Evolutionary conservation across 2,329 filamentous ascomycete species (phyloP), one percentile per base, ranked within the genome.

Genomic region (Aspergillaceae sp.): DNA sequence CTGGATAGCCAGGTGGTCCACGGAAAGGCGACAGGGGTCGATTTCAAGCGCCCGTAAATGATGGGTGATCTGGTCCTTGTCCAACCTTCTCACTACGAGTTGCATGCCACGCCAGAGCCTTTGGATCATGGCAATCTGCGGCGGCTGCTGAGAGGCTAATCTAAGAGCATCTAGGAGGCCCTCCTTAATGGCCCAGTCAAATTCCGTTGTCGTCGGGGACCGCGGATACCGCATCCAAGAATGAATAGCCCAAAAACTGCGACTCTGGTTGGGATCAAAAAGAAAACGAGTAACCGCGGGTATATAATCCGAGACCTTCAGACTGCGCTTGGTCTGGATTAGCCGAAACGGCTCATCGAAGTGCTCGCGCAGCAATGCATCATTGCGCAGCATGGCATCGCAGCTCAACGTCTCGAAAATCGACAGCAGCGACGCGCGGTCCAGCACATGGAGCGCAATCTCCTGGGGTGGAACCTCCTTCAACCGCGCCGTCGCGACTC

Each of bases 331-430:
- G 9, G 80, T 80, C 64, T 91, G 87, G 2, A 94, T 81, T 26
- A 88, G 76, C 54, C 80, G 75, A 63, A 97, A 96, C 7, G 94
- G 87, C 54, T 77, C 80, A 61, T 95, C 86, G 62, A 97, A 95
- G 53, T 82, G 75, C 29, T 71, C 57, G 46, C 67, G 61, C 26
- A 84, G 64, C 19, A 76, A 65, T 11, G 69, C 65, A 46, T 79
- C 75, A 51, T 77, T 73, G 26, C 70, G 66, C 50, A 96, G 74
- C 61, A 94, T 88, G 1, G 84, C 76, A 54, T 89, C 80, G 64
- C 86, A 94, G 63, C 89, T 94, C 43, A 97, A 71, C 0, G 86
- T 84, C 64, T 97, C 91, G 57, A 94, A 95, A 29, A 97, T 79
- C 7, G 87, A 84, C 48, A 92, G 78, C 43, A 94, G 78, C 5